phyloP scores from a whole-genome alignment of 2,329 filamentous ascomycete genomes.

The Trichoderma brevicompactum region DNA sequence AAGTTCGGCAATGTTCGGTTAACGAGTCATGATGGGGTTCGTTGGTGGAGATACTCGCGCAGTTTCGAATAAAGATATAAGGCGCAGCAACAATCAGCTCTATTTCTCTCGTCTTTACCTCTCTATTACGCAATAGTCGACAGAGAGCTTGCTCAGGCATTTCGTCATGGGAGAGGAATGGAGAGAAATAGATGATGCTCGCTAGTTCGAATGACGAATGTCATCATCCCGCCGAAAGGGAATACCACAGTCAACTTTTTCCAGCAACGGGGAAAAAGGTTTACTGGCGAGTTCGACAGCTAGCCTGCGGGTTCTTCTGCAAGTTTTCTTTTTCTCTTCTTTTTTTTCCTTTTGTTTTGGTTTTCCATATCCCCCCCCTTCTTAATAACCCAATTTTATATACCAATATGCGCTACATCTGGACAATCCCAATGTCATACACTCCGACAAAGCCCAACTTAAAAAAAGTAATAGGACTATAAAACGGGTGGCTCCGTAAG shows the following conservation, averaged over 20 bases:
- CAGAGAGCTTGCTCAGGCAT: no score
- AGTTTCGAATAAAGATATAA: background rate
- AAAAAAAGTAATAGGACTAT: no score
- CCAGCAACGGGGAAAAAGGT: no score
- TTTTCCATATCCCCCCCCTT: background rate
- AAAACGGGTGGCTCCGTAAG: no score
- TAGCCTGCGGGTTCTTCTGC: no score
- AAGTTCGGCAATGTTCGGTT: conserved; percentile 25
- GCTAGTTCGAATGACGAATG: background rate
- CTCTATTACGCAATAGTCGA: background rate
- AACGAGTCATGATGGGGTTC: conserved; percentile 6
- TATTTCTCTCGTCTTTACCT: background rate
- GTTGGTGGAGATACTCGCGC: background rate
- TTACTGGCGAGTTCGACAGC: no score
- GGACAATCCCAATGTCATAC: no score
- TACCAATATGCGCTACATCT: no score
- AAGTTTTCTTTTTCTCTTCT: background rate
- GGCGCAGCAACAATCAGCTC: background rate
- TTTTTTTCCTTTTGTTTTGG: background rate
- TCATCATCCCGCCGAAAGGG: no score
- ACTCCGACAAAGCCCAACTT: no score
- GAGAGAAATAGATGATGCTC: no score
- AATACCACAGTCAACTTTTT: no score
- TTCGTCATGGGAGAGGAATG: background rate
- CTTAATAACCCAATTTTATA: background rate